Evolutionary conservation across 148 eudicot genomes (phyloP).

Genomic region (Chenopodium suecicum): DNA sequence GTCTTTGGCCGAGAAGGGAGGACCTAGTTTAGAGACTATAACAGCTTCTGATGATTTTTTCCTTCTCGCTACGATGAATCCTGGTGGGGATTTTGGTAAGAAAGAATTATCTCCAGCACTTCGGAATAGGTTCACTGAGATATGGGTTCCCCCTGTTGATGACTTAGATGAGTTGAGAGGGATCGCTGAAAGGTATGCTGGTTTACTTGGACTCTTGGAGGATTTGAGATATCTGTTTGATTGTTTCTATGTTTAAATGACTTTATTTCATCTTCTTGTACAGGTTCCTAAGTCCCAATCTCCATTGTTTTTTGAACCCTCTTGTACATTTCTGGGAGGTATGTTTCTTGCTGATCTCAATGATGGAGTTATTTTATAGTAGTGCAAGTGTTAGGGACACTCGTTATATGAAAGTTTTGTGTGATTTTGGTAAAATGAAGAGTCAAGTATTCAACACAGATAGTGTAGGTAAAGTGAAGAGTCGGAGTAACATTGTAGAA

Average conservation of each 20-base stretch:
- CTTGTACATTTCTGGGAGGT: slow-evolving; percentile 86
- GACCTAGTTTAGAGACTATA: slow-evolving; percentile 64
- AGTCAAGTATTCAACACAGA: neutral
- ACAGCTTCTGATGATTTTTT: slow-evolving; percentile 82
- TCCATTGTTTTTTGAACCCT: slow-evolving; percentile 52
- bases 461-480: no score
- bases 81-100: slow-evolving; percentile 98
- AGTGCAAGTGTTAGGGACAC: no score
- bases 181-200: slow-evolving; percentile 67
- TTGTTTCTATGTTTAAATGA: slow-evolving; percentile 3
- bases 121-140: slow-evolving; percentile 96
- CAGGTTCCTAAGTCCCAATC: slow-evolving; percentile 58
- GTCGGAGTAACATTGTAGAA: neutral
- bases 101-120: slow-evolving; percentile 97
- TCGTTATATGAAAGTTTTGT: no score
- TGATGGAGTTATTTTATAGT: no score
- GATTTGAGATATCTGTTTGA: neutral
- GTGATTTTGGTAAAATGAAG: no score
- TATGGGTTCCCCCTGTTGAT: slow-evolving; percentile 90
- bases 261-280: slow-evolving; percentile 12
- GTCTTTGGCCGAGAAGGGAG: slow-evolving; percentile 98
- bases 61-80: slow-evolving; percentile 97
- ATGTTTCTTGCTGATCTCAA: slow-evolving; percentile 21
- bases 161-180: slow-evolving; percentile 69
- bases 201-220: neutral